Conservation (phyloP, 208 protist genomes). For the Leishmania lainsoni region DNA sequence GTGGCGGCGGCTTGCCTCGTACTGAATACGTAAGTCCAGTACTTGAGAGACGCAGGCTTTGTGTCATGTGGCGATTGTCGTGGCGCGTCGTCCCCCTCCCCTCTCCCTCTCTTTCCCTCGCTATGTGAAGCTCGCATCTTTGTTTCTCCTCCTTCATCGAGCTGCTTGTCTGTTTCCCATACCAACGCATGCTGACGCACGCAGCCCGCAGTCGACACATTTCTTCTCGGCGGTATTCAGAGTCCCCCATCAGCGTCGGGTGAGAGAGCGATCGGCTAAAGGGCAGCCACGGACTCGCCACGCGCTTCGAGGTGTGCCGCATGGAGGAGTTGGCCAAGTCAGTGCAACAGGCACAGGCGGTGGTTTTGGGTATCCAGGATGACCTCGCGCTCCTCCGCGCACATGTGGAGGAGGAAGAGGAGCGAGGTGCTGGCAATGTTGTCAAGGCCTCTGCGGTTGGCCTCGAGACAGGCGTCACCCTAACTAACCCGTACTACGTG, state of each 20-base stretch:
- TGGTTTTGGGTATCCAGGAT: slow-evolving; percentile 38
- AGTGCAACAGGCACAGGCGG: slow-evolving; percentile 42
- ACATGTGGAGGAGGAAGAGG: slow-evolving; percentile 20
- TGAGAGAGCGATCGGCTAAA: background rate
- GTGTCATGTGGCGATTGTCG: background rate
- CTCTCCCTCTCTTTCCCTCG: background rate
- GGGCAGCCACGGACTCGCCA: background rate
- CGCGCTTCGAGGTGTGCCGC: background rate
- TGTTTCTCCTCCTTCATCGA: too few species aligned
- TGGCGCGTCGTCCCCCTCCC: background rate
- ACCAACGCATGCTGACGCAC: background rate
- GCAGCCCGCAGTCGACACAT: background rate
- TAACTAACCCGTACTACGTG: slow-evolving; percentile 19
- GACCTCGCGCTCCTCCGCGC: slow-evolving; percentile 39
- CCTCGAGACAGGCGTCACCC: background rate
- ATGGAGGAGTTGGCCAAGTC: slow-evolving; percentile 56
- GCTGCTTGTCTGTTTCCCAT: background rate
- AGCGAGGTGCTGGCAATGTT: background rate
- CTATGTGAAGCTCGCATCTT: background rate
- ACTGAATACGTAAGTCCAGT: background rate
- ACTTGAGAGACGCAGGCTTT: background rate
- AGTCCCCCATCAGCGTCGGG: background rate
- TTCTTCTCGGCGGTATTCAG: background rate
- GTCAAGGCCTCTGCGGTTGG: background rate
- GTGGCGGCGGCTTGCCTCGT: background rate